These are phyloP conservation scores for Monosporascus ibericus DNA, from an alignment of 2,329 filamentous ascomycete genomes.

Conservation along the genomic window DNA sequence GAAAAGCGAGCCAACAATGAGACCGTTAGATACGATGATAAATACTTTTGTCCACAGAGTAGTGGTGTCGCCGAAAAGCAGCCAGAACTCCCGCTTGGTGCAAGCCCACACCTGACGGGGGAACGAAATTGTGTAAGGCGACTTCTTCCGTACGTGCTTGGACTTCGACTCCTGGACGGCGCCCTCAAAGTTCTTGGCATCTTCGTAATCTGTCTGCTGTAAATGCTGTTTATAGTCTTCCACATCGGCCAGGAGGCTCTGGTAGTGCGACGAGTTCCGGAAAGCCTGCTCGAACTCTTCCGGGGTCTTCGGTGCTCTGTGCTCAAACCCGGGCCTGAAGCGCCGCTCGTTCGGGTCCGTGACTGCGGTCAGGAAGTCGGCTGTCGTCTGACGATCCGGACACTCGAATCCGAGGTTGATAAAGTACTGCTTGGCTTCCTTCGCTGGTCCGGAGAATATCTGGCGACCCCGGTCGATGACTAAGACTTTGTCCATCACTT, in stretches of 20 bases:
- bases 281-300: constrained; percentile 63
- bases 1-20: constrained; percentile 76
- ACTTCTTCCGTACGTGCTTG: constrained; percentile 60
- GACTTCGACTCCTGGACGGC: constrained; percentile 63
- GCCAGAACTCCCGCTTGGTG: constrained; percentile 70
- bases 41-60: constrained; percentile 74
- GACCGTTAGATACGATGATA: constrained; percentile 65
- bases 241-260: constrained; percentile 55
- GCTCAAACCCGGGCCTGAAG: constrained; percentile 60
- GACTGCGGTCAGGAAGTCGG: constrained; percentile 71
- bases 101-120: constrained; percentile 62
- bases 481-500: constrained; percentile 69
- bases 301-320: constrained; percentile 61
- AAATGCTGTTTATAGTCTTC: constrained; percentile 38
- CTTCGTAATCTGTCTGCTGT: constrained; percentile 48
- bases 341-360: constrained; percentile 67
- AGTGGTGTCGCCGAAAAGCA: constrained; percentile 68
- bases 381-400: constrained; percentile 56
- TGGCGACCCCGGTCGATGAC: constrained; percentile 65
- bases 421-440: constrained; percentile 60
- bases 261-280: constrained; percentile 54
- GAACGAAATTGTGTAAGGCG: constrained; percentile 72
- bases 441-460: constrained; percentile 56
- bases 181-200: constrained; percentile 59
- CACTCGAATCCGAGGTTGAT: constrained; percentile 60